phyloP scores from a whole-genome alignment of 352 stramenopile genomes.

The Pythium coloratum region DNA sequence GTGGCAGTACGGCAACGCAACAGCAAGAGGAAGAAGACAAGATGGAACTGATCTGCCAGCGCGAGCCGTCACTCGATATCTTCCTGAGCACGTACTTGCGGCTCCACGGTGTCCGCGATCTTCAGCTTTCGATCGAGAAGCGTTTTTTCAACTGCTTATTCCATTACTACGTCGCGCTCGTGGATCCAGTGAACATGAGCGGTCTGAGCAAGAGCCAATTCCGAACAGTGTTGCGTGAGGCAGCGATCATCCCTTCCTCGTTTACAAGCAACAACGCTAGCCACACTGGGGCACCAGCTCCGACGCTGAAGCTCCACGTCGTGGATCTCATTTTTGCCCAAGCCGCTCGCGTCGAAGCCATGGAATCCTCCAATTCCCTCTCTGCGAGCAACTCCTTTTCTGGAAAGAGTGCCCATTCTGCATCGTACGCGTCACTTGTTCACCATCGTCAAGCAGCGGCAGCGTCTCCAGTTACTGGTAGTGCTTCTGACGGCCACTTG shows the following conservation, averaged over 20 bases:
- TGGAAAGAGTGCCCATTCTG: conserved; percentile 11
- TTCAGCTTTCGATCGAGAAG: conserved; percentile 60
- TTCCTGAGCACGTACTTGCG: conserved; percentile 56
- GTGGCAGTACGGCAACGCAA: not conserved
- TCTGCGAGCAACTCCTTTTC: conserved; percentile 9
- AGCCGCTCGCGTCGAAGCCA: conserved; percentile 37
- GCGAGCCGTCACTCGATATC: conserved; percentile 54
- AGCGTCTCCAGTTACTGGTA: conserved; percentile 1
- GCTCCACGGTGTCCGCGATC: conserved; percentile 42
- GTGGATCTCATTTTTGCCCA: conserved; percentile 67
- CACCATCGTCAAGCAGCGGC: conserved; percentile 30
- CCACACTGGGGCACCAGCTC: not conserved
- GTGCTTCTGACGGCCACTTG: conserved; percentile 30
- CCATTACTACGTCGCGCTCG: conserved; percentile 62
- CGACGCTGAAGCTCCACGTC: conserved; percentile 59
- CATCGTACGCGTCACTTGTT: conserved; percentile 26
- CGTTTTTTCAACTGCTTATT: conserved; percentile 68
- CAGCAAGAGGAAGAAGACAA: conserved; percentile 27
- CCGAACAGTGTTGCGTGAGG: conserved; percentile 52
- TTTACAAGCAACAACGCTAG: conserved; percentile 12
- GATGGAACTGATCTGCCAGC: conserved; percentile 57
- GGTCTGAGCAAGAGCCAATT: conserved; percentile 72
- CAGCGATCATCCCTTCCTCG: conserved; percentile 38
- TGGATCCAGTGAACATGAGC: conserved; percentile 44
- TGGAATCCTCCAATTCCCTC: conserved; percentile 25